A percentile compares a stretch with the other conserved stretches of the same genome.
These are phyloP conservation scores for Aspergillus terreus DNA, from an alignment of 2,329 filamentous ascomycete species.

Conservation along the genomic window DNA sequence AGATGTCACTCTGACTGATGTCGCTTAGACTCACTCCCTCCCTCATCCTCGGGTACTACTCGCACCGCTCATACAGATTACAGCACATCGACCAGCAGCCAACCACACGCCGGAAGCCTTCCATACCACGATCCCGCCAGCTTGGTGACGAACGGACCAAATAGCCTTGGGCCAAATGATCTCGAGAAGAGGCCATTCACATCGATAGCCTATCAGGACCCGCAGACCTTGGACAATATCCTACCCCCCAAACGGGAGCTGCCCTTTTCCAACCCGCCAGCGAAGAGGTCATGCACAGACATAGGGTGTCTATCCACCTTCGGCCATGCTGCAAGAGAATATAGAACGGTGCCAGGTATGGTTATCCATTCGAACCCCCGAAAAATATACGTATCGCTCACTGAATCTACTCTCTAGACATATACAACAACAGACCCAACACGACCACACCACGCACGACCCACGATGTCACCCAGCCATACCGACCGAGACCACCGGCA, in stretches of 20 bases:
- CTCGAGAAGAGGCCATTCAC: slow-evolving; percentile 20
- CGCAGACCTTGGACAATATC: slow-evolving; percentile 28
- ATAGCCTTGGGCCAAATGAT: not conserved
- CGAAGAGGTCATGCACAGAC: slow-evolving; percentile 14
- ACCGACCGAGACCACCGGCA: too few species aligned
- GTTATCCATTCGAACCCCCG: not conserved
- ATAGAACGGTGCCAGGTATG: not conserved
- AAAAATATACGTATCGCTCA: too few species aligned
- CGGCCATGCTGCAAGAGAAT: not conserved
- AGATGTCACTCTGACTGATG: not conserved
- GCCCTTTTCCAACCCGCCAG: slow-evolving; percentile 34
- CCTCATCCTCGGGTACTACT: slow-evolving; percentile 11
- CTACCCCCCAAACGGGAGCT: slow-evolving; percentile 43
- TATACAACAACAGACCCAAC: not conserved
- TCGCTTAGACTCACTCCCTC: slow-evolving; percentile 4
- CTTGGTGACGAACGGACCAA: not conserved
- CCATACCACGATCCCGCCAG: not conserved
- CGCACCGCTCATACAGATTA: not conserved
- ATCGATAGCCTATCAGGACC: slow-evolving; percentile 23
- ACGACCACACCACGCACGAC: too few species aligned
- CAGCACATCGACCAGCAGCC: not conserved
- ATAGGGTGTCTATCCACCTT: not conserved
- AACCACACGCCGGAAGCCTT: not conserved
- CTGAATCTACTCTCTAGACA: not conserved
- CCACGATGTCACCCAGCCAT: too few species aligned